These are phyloP conservation scores for Arctium minus DNA, from an alignment of 129 eudicot genomes.

Conservation along the genomic window DNA sequence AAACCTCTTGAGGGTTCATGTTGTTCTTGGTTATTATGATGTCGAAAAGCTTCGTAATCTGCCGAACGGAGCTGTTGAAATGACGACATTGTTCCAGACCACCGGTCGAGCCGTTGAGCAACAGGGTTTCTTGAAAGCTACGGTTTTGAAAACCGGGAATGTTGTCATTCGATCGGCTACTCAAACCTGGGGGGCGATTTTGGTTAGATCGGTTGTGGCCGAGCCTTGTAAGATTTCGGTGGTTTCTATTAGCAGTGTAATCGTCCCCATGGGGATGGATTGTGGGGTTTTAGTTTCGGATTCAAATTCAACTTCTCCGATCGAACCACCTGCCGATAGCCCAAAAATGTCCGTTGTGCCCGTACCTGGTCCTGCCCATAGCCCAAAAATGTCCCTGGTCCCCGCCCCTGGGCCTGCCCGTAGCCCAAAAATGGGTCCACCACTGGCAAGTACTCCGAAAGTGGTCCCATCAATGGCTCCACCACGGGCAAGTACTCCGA, in stretches of 20 bases:
- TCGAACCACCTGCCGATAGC: slow-evolving; percentile 13
- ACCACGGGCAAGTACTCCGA: neutral
- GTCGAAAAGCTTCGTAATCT: slow-evolving; percentile 23
- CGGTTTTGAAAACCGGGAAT: slow-evolving; percentile 5
- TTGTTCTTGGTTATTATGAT: slow-evolving; percentile 52
- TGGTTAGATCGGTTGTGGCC: slow-evolving; percentile 32
- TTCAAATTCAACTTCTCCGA: slow-evolving; percentile 11
- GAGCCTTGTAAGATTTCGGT: slow-evolving; percentile 49
- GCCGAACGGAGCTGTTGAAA: neutral
- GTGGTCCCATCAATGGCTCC: neutral
- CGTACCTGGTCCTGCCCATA: neutral
- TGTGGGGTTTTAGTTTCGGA: neutral
- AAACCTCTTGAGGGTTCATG: slow-evolving; percentile 48
- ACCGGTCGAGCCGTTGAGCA: slow-evolving; percentile 35
- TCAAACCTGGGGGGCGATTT: slow-evolving; percentile 29
- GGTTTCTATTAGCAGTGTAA: slow-evolving; percentile 32
- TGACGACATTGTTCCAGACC: slow-evolving; percentile 47
- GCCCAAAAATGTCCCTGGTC: neutral
- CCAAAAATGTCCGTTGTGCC: slow-evolving; percentile 10
- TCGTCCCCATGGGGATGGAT: slow-evolving; percentile 41
- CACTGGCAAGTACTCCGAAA: neutral
- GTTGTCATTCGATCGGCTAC: slow-evolving; percentile 37
- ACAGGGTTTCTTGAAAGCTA: slow-evolving; percentile 45
- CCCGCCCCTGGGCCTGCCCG: neutral
- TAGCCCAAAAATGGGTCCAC: neutral